These are phyloP conservation scores for Avena sativa DNA, from an alignment of 176 grass and related monocot species.

Conservation along the genomic window DNA sequence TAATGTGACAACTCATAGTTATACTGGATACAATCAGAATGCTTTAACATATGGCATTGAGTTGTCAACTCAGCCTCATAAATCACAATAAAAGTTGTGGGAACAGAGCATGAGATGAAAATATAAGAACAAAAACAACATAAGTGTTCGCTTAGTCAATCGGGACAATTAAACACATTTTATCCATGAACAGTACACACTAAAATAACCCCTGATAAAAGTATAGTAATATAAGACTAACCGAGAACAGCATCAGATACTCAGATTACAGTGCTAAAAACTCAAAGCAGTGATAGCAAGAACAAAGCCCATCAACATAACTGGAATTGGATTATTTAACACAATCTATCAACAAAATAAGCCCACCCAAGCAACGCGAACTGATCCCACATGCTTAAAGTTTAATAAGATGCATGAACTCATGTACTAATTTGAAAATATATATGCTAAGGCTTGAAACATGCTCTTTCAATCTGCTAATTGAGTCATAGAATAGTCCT, in stretches of 20 bases:
- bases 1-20: constrained; percentile 19
- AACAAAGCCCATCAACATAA: neutral
- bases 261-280: constrained; percentile 12
- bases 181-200: neutral
- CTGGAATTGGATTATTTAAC: neutral
- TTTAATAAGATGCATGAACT: neutral
- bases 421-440: neutral
- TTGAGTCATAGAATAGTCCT: neutral
- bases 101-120: neutral
- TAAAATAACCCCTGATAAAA: neutral
- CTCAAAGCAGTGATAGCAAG: neutral
- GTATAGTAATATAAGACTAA: neutral
- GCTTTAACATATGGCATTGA: constrained; percentile 2
- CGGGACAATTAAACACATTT: neutral
- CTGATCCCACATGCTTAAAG: neutral
- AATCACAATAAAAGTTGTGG: neutral
- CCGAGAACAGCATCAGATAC: neutral
- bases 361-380: neutral
- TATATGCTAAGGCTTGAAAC: neutral
- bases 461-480: neutral
- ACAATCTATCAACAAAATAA: neutral
- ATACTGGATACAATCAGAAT: neutral
- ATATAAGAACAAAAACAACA: neutral
- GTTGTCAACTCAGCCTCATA: neutral
- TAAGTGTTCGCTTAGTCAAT: neutral